Base-by-base conservation (phyloP, 2,329 filamentous ascomycete genomes). In the Amauroascus niger region DNA sequence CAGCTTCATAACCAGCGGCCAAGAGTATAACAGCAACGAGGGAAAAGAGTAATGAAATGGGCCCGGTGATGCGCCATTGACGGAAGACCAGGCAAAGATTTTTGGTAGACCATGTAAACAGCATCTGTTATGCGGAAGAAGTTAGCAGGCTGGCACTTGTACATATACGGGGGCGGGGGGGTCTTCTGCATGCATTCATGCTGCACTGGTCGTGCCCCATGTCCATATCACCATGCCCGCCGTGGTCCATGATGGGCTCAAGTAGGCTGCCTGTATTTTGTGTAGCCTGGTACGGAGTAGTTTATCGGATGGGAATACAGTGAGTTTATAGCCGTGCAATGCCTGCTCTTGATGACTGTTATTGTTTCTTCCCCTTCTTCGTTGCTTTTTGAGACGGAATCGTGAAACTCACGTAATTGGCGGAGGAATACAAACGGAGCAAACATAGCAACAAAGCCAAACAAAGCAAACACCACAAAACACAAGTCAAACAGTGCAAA, bases 41-140 rank as follows among this genome's bases (percentile, higher is more conserved):
- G 26, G 91, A 95, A 64, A 89, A 69, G 68, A 96, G 64, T 55
- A 98, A 84, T 32, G 86, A 86, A 50, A 80, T 65, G 2, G 83
- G 83, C 57, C 84, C 83, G 58, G 79, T 83, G 69, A 98, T 74
- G 72, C 87, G 90, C 93, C 93, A 98, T 71, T 84, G 82, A 63
- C 79, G 79, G 77, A 97, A 98, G 70, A 98, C 81, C 71, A 98
- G 94, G 79, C 93, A 98, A 60, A 98, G 87, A 73, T 97, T 86
- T 54, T 78, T 81, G 2, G 90, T 91, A 69, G 89, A 82, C 91
- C 91, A 98, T 57, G 89, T 97, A 76, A 98, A 98, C 61, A 97
- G 82, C 91, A 96, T 97, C 89, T 95, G 26, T 13, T n/a, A 44
- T 33, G 13, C 2, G 14, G 20, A 28, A 6, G 20, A 35, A 16